Conservation (phyloP, 257 asterid genomes). For the Solanum ahanhuiri region DNA sequence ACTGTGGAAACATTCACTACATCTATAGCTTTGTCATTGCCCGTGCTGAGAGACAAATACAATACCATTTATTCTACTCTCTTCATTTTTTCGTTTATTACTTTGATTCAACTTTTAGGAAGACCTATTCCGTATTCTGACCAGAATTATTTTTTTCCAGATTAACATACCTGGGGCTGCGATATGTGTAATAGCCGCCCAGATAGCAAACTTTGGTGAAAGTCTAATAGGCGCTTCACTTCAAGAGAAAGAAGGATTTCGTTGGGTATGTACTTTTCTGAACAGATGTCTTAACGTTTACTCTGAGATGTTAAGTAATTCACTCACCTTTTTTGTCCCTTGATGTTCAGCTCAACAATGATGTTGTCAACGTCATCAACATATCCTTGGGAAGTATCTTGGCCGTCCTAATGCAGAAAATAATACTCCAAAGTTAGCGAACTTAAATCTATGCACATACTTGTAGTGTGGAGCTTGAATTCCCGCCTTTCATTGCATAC, state of each 20-base stretch:
- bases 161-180: conserved; percentile 37
- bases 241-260: conserved; percentile 48
- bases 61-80: neutral
- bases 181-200: conserved; percentile 77
- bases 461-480: neutral
- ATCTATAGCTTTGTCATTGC: neutral
- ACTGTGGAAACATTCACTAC: neutral
- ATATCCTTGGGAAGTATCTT: conserved; percentile 76
- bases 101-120: neutral
- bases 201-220: conserved; percentile 94
- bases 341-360: conserved; percentile 68
- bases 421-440: conserved; percentile 20
- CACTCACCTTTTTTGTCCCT: neutral
- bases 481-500: neutral
- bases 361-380: conserved; percentile 72
- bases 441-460: neutral
- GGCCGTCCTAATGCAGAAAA: conserved; percentile 62
- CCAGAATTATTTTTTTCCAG: conserved; percentile 18
- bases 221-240: conserved; percentile 79
- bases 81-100: neutral
- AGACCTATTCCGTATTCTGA: neutral
- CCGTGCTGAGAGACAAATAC: neutral
- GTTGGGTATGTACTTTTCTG: conserved; percentile 29
- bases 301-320: neutral
- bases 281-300: neutral